Conservation (phyloP, 2,329 filamentous ascomycete species). For the Phialophora tarda region DNA sequence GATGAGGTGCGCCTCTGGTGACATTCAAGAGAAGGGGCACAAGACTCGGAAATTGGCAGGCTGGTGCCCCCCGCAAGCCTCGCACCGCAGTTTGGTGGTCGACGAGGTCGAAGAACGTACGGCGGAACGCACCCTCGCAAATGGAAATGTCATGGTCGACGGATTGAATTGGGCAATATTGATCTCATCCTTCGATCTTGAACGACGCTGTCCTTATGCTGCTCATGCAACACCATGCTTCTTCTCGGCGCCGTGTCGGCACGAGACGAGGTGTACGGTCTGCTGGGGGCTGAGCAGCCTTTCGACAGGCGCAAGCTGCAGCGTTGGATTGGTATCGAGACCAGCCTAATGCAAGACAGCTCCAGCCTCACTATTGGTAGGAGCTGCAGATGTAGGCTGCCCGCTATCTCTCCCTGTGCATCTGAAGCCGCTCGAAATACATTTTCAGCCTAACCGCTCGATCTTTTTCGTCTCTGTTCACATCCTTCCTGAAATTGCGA, state of each 20-base stretch:
- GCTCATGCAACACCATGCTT: background rate
- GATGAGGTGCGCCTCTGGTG: background rate
- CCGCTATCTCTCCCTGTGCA: background rate
- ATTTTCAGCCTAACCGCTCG: background rate
- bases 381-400: background rate
- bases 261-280: background rate
- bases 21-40: background rate
- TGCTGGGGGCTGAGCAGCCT: background rate
- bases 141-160: background rate
- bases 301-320: background rate
- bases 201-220: background rate
- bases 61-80: background rate
- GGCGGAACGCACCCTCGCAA: background rate
- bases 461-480: background rate
- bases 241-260: background rate
- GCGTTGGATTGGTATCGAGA: background rate
- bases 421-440: background rate
- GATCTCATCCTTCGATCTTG: background rate
- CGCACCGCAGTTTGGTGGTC: background rate
- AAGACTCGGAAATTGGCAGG: background rate
- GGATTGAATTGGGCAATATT: background rate
- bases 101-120: background rate
- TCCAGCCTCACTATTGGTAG: constrained; percentile 2
- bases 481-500: background rate
- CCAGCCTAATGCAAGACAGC: constrained; percentile 1